phyloP scores from a whole-genome alignment of 345 rosid species.

The Atalantia buxifolia region DNA sequence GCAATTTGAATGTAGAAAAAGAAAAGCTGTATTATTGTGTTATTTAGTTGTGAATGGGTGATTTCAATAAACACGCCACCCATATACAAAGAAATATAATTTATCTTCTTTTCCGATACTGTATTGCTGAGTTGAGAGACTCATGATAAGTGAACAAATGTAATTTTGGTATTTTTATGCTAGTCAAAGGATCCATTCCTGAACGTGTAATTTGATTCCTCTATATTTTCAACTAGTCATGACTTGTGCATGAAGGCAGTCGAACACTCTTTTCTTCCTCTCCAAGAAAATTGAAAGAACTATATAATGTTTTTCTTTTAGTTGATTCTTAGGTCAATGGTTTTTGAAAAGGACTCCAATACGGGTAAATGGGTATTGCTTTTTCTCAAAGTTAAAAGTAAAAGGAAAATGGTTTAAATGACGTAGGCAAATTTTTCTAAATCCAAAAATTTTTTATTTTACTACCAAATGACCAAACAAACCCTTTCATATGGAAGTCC shows the following conservation, averaged over 20 bases:
- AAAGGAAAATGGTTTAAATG: too few relatives aligned
- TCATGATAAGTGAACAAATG: neutral
- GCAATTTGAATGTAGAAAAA: slow-evolving; percentile 15
- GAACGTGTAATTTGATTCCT: neutral
- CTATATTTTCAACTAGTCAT: neutral
- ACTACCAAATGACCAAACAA: neutral
- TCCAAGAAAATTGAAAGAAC: neutral
- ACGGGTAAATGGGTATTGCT: too few relatives aligned
- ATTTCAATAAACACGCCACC: slow-evolving; percentile 4
- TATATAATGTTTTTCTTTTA: neutral
- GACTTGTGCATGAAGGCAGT: neutral
- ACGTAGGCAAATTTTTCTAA: too few relatives aligned
- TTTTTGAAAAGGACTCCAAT: too few relatives aligned
- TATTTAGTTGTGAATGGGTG: slow-evolving; percentile 25
- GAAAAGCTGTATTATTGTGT: slow-evolving; percentile 4
- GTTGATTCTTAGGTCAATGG: neutral
- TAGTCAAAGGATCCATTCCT: neutral
- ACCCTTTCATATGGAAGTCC: neutral
- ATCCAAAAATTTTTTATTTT: too few relatives aligned
- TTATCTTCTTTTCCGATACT: neutral
- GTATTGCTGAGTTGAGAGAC: neutral
- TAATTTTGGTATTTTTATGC: neutral
- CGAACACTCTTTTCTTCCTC: neutral
- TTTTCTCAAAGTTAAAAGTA: too few relatives aligned
- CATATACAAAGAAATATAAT: slow-evolving; percentile 10